Evolutionary conservation across 2,329 filamentous ascomycete species (phyloP).

Genomic region (Cercospora canescens): DNA sequence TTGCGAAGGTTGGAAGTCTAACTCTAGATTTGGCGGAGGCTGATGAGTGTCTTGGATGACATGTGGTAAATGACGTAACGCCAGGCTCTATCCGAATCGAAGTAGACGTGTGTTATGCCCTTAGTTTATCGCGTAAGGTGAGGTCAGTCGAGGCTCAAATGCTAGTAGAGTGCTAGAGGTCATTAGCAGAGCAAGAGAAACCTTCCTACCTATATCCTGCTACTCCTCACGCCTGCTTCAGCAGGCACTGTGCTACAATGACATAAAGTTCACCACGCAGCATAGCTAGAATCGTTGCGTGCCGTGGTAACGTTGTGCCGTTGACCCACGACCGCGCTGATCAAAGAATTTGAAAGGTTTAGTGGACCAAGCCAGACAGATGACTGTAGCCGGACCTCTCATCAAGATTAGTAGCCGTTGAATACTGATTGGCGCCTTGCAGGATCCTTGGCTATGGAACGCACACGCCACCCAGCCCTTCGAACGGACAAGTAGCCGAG

Average conservation of each 20-base stretch:
- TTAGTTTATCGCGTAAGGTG: background rate
- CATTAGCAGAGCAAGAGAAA: constrained; percentile 1
- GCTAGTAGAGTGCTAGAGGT: background rate
- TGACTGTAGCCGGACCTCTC: background rate
- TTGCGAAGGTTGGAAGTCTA: constrained; percentile 8
- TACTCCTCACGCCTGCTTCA: background rate
- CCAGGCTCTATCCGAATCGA: background rate
- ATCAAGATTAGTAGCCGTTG: constrained; percentile 5
- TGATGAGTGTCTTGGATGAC: constrained; percentile 9
- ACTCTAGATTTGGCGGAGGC: constrained; percentile 1
- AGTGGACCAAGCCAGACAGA: constrained; percentile 10
- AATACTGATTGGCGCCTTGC: constrained; percentile 10
- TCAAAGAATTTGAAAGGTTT: background rate
- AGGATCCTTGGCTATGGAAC: background rate
- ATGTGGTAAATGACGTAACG: constrained; percentile 1
- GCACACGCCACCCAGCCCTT: background rate
- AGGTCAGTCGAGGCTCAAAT: background rate
- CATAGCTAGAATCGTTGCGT: constrained; percentile 4
- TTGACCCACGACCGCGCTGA: constrained; percentile 6
- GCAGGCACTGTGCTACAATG: background rate
- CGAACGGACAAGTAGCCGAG: background rate
- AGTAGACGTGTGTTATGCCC: background rate
- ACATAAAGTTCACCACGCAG: constrained; percentile 7
- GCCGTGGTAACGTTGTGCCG: constrained; percentile 16
- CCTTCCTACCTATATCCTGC: constrained; percentile 10